These are phyloP conservation scores for Elongisporangium prolatum DNA, from an alignment of 352 stramenopile species.

Conservation along the genomic window DNA sequence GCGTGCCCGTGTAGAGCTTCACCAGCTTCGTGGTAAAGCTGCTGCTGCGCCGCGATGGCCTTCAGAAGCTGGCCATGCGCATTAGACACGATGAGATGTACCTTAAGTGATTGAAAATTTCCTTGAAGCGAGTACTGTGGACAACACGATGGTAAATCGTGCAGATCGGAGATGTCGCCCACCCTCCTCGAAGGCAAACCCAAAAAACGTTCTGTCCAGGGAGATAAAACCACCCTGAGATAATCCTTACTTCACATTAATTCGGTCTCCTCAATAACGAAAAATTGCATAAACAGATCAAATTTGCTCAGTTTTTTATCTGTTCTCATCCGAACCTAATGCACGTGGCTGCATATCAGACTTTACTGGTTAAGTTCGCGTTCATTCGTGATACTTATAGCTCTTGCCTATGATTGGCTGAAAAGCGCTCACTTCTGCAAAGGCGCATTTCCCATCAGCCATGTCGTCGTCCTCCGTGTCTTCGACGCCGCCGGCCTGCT, in stretches of 20 bases:
- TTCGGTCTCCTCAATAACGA: neutral
- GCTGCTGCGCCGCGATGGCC: no score
- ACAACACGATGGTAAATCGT: no score
- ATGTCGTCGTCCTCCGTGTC: constrained; percentile 5
- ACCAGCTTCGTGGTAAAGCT: no score
- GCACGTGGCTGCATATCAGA: constrained; percentile 1
- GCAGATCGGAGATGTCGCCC: no score
- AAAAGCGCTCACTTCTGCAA: neutral
- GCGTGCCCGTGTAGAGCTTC: no score
- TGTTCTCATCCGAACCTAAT: neutral
- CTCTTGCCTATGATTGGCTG: neutral
- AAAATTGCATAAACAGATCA: neutral
- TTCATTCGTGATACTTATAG: neutral
- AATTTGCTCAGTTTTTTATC: neutral
- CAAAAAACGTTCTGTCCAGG: no score
- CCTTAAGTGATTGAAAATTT: no score
- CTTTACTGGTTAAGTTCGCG: neutral
- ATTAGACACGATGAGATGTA: no score
- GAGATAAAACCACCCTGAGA: no score
- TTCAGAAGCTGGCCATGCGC: no score
- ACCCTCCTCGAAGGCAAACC: no score
- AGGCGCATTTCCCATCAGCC: neutral
- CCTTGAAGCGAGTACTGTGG: no score
- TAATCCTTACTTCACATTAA: neutral
- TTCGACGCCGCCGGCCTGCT: constrained; percentile 28